Percentiles rank a stretch among this genome's conserved stretches.
phyloP scores from a whole-genome alignment of 495 filamentous ascomycete species.

The Cairneyella variabilis region DNA sequence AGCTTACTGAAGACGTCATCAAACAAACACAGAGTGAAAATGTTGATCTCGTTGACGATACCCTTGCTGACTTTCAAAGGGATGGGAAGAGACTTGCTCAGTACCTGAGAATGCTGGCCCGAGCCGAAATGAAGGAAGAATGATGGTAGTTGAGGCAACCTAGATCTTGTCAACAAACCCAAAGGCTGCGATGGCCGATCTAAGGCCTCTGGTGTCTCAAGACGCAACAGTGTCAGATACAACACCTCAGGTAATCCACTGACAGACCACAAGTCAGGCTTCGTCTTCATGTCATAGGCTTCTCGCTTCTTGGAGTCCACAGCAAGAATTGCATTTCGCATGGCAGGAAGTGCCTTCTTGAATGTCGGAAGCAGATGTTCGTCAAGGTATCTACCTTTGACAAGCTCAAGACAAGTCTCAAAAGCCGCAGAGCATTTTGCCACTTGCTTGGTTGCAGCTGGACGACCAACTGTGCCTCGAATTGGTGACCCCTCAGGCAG shows the following conservation, averaged over 20 bases:
- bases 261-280: constrained; percentile 70
- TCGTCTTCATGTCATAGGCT: constrained; percentile 72
- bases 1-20: constrained; percentile 86
- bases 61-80: constrained; percentile 38
- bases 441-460: constrained; percentile 59
- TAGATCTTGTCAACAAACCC: constrained; percentile 65
- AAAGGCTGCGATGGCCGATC: constrained; percentile 58
- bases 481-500: constrained; percentile 77
- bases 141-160: constrained; percentile 57
- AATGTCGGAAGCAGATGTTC: constrained; percentile 68
- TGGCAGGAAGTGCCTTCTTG: constrained; percentile 68
- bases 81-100: constrained; percentile 18
- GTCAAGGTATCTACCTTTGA: constrained; percentile 65
- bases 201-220: constrained; percentile 57
- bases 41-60: constrained; percentile 49
- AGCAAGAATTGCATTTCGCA: constrained; percentile 89
- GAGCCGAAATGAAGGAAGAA: constrained; percentile 70
- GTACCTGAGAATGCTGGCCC: constrained; percentile 34
- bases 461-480: constrained; percentile 54
- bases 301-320: constrained; percentile 70
- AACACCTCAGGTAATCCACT: constrained; percentile 51
- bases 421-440: constrained; percentile 94
- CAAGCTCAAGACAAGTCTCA: constrained; percentile 70
- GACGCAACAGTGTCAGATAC: constrained; percentile 60
- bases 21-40: constrained; percentile 73